These are phyloP conservation scores for Tolypocladium sp. DNA, from an alignment of 2,329 filamentous ascomycete species.

Conservation along the genomic window DNA sequence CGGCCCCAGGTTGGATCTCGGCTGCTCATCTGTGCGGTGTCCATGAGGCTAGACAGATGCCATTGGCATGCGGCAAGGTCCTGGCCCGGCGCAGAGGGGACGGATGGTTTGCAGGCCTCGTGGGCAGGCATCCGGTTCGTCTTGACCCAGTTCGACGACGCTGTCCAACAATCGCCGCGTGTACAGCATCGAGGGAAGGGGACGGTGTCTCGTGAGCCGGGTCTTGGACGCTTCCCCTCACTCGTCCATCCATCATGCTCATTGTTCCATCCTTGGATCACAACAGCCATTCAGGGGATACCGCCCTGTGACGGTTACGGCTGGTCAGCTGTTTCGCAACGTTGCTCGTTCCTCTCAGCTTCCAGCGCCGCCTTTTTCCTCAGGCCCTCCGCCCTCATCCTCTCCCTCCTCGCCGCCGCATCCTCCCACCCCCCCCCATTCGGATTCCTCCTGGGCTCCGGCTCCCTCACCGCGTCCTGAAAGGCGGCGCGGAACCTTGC, in stretches of 20 bases:
- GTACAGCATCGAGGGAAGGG: not conserved
- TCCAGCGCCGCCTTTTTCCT: constrained; percentile 36
- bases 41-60: not conserved
- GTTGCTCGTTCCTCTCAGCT: constrained; percentile 5
- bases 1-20: not conserved
- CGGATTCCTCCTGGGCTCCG: constrained; percentile 15
- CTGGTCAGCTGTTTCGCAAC: not conserved
- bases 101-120: not conserved
- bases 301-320: not conserved
- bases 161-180: not conserved
- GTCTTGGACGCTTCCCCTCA: not conserved
- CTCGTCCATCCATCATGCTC: not conserved
- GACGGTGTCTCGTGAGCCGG: not conserved
- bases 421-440: constrained; percentile 46
- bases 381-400: constrained; percentile 51
- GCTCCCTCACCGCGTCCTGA: constrained; percentile 18
- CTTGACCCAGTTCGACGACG: not conserved
- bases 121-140: not conserved
- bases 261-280: not conserved
- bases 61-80: not conserved
- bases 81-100: not conserved
- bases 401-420: constrained; percentile 37
- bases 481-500: constrained; percentile 51
- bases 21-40: not conserved
- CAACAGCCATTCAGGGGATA: not conserved